Evolutionary conservation across 441 rosid genomes (phyloP).

Genomic region (Erysimum cheiri): DNA sequence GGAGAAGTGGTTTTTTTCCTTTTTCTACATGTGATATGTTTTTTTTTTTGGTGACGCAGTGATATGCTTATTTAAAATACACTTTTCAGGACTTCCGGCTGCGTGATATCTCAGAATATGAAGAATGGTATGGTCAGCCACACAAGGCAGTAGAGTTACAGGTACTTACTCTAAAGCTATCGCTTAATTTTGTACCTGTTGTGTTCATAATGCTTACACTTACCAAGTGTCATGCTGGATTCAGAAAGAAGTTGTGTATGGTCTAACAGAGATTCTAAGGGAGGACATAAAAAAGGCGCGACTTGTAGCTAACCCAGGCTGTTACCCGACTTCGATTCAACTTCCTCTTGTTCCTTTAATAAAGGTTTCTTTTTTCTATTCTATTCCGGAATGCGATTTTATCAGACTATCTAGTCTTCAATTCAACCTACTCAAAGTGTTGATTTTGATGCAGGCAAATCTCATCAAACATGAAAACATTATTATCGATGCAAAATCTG

Average conservation of each 20-base stretch:
- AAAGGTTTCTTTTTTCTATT: conserved; percentile 55
- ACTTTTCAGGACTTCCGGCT: conserved; percentile 80
- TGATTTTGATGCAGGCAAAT: conserved; percentile 60
- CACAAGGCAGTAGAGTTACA: conserved; percentile 87
- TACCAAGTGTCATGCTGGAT: conserved; percentile 19
- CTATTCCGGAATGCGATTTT: not conserved
- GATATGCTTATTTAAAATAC: conserved; percentile 22
- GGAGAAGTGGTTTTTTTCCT: not conserved
- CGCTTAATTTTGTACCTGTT: not conserved
- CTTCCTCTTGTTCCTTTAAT: conserved; percentile 91
- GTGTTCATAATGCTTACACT: conserved; percentile 29
- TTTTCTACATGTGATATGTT: conserved; percentile 15
- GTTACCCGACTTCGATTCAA: conserved; percentile 95
- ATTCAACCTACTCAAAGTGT: not conserved
- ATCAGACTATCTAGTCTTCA: not conserved
- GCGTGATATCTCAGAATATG: conserved; percentile 73
- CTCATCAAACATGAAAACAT: conserved; percentile 69
- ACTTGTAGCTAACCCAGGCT: conserved; percentile 96
- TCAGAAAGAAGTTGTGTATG: conserved; percentile 91
- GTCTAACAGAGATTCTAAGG: conserved; percentile 87
- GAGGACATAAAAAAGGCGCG: conserved; percentile 72
- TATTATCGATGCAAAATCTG: conserved; percentile 91
- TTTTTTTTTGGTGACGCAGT: not conserved
- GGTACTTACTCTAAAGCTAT: conserved; percentile 51
- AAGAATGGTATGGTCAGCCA: conserved; percentile 99